A percentile compares a stretch with the other conserved stretches of the same genome.
Evolutionary conservation across 1,139 yeast species (phyloP).

Genomic region (Ogataea hybrid): DNA sequence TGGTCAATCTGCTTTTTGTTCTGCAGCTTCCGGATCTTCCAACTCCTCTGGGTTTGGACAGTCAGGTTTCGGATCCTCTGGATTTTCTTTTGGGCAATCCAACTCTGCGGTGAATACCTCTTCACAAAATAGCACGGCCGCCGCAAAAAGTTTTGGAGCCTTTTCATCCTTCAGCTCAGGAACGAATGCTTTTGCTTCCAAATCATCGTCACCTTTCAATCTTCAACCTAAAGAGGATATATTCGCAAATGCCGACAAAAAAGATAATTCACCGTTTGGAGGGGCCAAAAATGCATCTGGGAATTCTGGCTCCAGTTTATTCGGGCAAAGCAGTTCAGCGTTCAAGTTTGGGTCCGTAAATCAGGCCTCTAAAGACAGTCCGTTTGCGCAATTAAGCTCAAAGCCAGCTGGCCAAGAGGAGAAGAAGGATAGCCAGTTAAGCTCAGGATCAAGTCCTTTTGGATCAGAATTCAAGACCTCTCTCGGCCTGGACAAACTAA

Average conservation of each 20-base stretch:
- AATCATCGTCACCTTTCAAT: constrained; percentile 5
- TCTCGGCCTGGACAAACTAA: constrained; percentile 1
- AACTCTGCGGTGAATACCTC: neutral
- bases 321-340: neutral
- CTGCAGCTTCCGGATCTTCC: neutral
- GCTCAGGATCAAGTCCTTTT: constrained; percentile 1
- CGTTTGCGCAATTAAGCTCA: neutral
- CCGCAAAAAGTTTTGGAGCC: neutral
- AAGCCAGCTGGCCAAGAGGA: neutral
- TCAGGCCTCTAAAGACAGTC: neutral
- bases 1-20: constrained; percentile 2
- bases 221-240: constrained; percentile 3
- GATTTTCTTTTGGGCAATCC: neutral
- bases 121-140: neutral
- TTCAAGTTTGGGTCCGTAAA: too few relatives aligned
- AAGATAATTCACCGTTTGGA: neutral
- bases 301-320: neutral
- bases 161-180: constrained; percentile 1
- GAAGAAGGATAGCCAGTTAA: neutral
- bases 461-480: constrained; percentile 5
- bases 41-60: neutral
- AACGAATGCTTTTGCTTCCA: constrained; percentile 1
- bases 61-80: neutral
- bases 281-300: constrained; percentile 1
- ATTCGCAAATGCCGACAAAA: neutral